phyloP scores from a whole-genome alignment of 2,329 filamentous ascomycete species.

The Aspergillus hortae region DNA sequence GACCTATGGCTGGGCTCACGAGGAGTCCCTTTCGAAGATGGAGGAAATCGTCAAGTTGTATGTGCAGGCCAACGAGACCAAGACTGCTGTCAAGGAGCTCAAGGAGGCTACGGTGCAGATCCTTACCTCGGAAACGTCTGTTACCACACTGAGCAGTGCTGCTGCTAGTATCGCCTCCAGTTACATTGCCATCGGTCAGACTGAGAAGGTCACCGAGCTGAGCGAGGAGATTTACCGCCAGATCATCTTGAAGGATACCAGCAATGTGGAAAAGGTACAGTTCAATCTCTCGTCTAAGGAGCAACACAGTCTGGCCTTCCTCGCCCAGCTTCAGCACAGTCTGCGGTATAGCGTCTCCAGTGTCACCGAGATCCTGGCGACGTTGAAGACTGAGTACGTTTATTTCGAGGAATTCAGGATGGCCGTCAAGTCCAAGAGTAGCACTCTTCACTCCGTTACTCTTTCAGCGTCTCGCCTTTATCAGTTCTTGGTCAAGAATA shows the following conservation, averaged over 20 bases:
- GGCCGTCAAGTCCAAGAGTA: slow-evolving; percentile 37
- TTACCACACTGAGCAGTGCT: slow-evolving; percentile 29
- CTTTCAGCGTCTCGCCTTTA: slow-evolving; percentile 31
- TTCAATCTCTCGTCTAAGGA: slow-evolving; percentile 33
- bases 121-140: slow-evolving; percentile 30
- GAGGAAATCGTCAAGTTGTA: slow-evolving; percentile 36
- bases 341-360: slow-evolving; percentile 27
- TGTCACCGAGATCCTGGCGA: slow-evolving; percentile 42
- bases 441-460: slow-evolving; percentile 35
- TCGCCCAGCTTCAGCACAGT: slow-evolving; percentile 46
- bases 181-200: slow-evolving; percentile 33
- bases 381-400: slow-evolving; percentile 41
- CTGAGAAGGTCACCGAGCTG: slow-evolving; percentile 31
- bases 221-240: slow-evolving; percentile 39
- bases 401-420: slow-evolving; percentile 39
- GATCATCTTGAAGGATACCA: slow-evolving; percentile 37
- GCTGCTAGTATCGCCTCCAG: slow-evolving; percentile 35
- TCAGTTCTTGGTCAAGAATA: slow-evolving; percentile 24
- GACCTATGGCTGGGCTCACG: slow-evolving; percentile 38
- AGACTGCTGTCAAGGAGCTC: slow-evolving; percentile 30
- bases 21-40: slow-evolving; percentile 36
- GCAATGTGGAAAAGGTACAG: slow-evolving; percentile 31
- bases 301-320: slow-evolving; percentile 38
- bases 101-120: slow-evolving; percentile 32
- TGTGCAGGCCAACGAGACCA: slow-evolving; percentile 29